Evolutionary conservation across 2,329 filamentous ascomycete genomes (phyloP), one percentile per base, ranked within the genome.

Genomic region (Aspergillus terreus): DNA sequence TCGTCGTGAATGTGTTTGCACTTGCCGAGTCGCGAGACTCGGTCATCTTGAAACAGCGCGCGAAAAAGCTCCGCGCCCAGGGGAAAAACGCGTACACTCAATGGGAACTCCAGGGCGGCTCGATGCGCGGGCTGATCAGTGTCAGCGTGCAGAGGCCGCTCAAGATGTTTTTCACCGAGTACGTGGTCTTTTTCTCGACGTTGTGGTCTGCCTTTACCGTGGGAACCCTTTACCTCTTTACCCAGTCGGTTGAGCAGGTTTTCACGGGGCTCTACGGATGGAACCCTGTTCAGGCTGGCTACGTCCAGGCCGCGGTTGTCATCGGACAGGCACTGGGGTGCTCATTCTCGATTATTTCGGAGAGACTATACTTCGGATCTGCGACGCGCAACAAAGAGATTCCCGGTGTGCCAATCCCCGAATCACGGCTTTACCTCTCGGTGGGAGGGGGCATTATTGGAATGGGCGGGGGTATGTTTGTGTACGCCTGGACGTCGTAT

Each of bases 141-240:
- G 58, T 64, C 23, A 72, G 70, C 11, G 59, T 73, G 6, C 64
- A 62, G 55, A 61, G 71, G 5, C 71, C 71, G 1, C 59, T 66
- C 2, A 23, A 59, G 2, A 51, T 77, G 62, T 65, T 73, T 1
- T 59, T 69, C 53, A 75, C 71, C 3, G 72, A 75, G 46, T 70
- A 69, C 0, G 69, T 77, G 6, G 67, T 76, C 1, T 72, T 67
- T 9, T 69, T 69, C 42, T 70, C 73, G 40, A 70, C 71, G 2
- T 55, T 75, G 1, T 76, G 72, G 73, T 70, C 73, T 12, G 63
- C 65, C 6, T 76, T 76, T 55, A 71, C 71, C 0, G 68, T 71
- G 51, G 72, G 72, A 2, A 72, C 71, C 2, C 56, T 75, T 0
- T 76, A 72, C 51, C 58, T 75, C 3, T 74, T 73, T 59, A 74